Base-by-base conservation (phyloP, 2,329 filamentous ascomycete species). In the Colletotrichum cuscutae region DNA sequence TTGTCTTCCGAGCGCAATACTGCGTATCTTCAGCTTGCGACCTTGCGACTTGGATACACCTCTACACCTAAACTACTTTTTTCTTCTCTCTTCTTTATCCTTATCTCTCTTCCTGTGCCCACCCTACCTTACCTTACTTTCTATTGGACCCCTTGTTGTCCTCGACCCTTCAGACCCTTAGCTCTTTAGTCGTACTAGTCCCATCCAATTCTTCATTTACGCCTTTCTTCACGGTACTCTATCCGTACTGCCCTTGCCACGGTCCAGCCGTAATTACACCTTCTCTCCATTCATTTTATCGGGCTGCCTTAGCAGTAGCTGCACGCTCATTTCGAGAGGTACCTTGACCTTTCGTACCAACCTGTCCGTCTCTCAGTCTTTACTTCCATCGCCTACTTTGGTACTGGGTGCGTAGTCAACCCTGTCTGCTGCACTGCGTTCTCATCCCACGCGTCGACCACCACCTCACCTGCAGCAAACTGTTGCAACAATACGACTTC, bases 391-490 rank as follows among this genome's bases (percentile, higher is more conserved):
- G 19, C 42, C 42, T 49, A 49, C 42, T 9, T 49, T 49, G 42
- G 42, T 49, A 49, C 42, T 22, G 19, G 42, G 42, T 12, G 28
- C 59, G 26, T 19, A n/a, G 59, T n/a, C 8, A 22, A 62, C 26
- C 37, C 42, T 52, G 42, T 22, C 19, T 49, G 42, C 42, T 22
- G 59, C 59, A n/a, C 59, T 62, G 15, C 19, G 15, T 53, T 68
- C 53, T 52, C 54, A 72, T 72, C 30, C 60, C 60, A 12, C 70
- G 54, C 66, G 58, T 69, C 65, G 54, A 63, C 65, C 53, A 24
- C 53, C 28, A 49, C 42, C 42, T 63, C n/a, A 35, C 46, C 46
- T 64, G 46, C 61, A 37, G 30, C 61, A 53, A 35, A 22, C n/a
- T 53, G 61, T 24, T 63, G 28, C 61, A 26, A 26, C 60, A 24